These are phyloP conservation scores for Phlyctochytrium planicorne DNA, from an alignment of 192 early-diverging fungal species.

Conservation along the genomic window DNA sequence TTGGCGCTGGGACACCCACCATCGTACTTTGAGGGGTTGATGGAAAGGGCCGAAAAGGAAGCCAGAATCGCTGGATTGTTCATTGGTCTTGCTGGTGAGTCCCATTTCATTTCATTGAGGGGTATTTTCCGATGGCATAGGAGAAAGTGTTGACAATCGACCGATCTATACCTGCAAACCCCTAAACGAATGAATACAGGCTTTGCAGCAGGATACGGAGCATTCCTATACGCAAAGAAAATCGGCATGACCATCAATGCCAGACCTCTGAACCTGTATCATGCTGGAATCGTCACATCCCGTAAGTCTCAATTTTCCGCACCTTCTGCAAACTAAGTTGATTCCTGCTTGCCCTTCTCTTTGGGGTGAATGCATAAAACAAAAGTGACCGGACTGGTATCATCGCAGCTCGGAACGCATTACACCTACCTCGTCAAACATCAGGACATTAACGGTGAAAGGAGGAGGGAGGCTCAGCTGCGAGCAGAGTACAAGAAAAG, in stretches of 20 bases:
- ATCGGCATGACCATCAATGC: not conserved
- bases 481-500: conserved; percentile 15
- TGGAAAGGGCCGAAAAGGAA: conserved; percentile 12
- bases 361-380: not conserved
- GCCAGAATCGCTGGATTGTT: not conserved
- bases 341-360: not conserved
- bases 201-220: not conserved
- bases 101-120: not conserved
- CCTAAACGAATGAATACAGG: too few species aligned
- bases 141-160: too few species aligned
- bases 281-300: conserved; percentile 13
- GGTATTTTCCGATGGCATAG: too few species aligned
- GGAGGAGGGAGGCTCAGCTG: conserved; percentile 22
- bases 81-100: not conserved
- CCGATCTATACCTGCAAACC: too few species aligned
- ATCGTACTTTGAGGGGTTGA: conserved; percentile 21
- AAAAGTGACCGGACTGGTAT: conserved; percentile 7
- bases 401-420: conserved; percentile 22
- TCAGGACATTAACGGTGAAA: conserved; percentile 20
- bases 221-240: conserved; percentile 8
- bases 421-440: conserved; percentile 15
- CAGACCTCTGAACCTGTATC: not conserved
- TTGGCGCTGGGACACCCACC: conserved; percentile 16
- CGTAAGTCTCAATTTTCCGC: not conserved
- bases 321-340: not conserved